Evolutionary conservation across 2,329 filamentous ascomycete species (phyloP).

Genomic region (Fusarium torulosum): DNA sequence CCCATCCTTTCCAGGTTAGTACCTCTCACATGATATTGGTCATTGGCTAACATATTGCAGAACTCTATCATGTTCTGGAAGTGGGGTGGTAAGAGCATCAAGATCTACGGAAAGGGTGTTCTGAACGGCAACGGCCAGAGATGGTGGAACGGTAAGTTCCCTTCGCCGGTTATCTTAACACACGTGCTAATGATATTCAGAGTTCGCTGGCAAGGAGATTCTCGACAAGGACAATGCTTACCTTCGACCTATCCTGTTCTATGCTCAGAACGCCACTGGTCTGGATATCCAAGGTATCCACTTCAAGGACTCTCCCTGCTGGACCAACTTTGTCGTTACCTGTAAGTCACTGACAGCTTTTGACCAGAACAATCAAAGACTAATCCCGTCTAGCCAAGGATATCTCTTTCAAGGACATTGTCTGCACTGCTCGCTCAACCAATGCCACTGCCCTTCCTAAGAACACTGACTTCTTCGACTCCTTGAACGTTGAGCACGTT

Average conservation of each 20-base stretch:
- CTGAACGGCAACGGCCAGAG: slow-evolving; percentile 22
- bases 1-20: slow-evolving; percentile 55
- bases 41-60: not conserved
- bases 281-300: slow-evolving; percentile 69
- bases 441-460: slow-evolving; percentile 57
- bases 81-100: slow-evolving; percentile 72
- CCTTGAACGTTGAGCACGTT: slow-evolving; percentile 71
- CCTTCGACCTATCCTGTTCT: slow-evolving; percentile 70
- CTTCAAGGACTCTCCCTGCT: slow-evolving; percentile 71
- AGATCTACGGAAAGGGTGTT: slow-evolving; percentile 68
- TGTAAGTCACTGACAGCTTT: slow-evolving; percentile 65
- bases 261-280: slow-evolving; percentile 71
- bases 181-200: not conserved
- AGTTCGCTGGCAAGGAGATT: slow-evolving; percentile 50
- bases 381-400: slow-evolving; percentile 33
- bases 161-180: not conserved
- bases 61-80: slow-evolving; percentile 72
- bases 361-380: slow-evolving; percentile 13
- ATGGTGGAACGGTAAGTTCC: slow-evolving; percentile 35
- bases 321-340: slow-evolving; percentile 72
- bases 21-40: fast-evolving
- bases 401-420: slow-evolving; percentile 39
- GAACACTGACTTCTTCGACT: slow-evolving; percentile 74
- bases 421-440: slow-evolving; percentile 44
- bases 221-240: slow-evolving; percentile 67